These are phyloP conservation scores for Scutellaria baicalensis DNA, from an alignment of 257 asterid species.

Conservation along the genomic window DNA sequence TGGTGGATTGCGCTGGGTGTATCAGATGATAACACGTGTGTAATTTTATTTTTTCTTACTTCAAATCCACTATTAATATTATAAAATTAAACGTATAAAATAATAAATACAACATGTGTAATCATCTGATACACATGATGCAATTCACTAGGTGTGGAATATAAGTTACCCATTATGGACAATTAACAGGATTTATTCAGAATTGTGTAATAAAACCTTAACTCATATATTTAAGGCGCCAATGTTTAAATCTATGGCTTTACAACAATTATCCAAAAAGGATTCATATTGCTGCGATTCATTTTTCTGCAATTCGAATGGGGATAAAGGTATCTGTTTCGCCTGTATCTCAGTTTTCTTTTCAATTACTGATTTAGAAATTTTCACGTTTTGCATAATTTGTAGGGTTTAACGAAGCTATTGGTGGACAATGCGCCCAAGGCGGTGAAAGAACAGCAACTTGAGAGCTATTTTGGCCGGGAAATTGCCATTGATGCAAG, in stretches of 20 bases:
- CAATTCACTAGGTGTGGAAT: no score
- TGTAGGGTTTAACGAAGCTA: slow-evolving; percentile 84
- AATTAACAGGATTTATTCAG: no score
- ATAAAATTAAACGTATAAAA: no score
- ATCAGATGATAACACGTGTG: no score
- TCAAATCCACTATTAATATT: no score
- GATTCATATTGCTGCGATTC: background rate
- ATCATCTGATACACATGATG: no score
- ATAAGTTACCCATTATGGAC: no score
- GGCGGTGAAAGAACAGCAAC: slow-evolving; percentile 65
- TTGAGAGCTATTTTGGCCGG: slow-evolving; percentile 81
- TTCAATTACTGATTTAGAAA: background rate
- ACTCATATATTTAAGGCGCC: slow-evolving; percentile 14
- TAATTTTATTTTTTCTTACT: no score
- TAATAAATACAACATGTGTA: no score
- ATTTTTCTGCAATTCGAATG: slow-evolving; percentile 19
- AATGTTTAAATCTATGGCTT: background rate
- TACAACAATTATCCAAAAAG: background rate
- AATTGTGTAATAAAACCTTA: no score
- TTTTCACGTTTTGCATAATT: background rate
- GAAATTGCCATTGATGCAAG: slow-evolving; percentile 90
- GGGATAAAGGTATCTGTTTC: slow-evolving; percentile 28
- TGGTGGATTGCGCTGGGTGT: no score
- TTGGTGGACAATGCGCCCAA: slow-evolving; percentile 72
- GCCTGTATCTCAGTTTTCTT: background rate